Evolutionary conservation across 164 flowering plant species (phyloP).

Genomic region (Cinnamomum micranthum): DNA sequence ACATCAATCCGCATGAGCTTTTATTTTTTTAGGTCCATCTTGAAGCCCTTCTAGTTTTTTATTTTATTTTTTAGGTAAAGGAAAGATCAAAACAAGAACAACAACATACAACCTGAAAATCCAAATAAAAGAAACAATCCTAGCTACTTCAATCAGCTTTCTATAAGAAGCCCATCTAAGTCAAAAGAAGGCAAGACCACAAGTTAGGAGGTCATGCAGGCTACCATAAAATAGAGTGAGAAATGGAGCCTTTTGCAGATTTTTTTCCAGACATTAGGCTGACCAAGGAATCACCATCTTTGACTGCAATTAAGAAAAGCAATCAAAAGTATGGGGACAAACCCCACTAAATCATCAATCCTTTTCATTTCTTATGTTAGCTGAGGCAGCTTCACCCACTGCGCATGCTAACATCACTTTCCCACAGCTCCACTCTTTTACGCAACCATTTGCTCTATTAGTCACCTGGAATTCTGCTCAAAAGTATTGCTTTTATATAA

Average conservation of each 20-base stretch:
- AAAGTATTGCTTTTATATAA: too few relatives aligned
- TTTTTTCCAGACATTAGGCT: not conserved
- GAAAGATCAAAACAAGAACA: too few relatives aligned
- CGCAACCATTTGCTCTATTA: not conserved
- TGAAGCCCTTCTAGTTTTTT: too few relatives aligned
- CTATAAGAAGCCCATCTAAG: not conserved
- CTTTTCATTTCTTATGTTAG: not conserved
- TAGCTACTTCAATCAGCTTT: too few relatives aligned
- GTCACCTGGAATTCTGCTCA: too few relatives aligned
- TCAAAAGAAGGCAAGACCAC: not conserved
- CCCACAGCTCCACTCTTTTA: not conserved
- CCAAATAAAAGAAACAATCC: too few relatives aligned
- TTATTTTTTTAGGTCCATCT: too few relatives aligned
- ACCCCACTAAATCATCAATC: conserved; percentile 9
- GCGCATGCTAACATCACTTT: not conserved
- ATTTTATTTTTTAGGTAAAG: too few relatives aligned
- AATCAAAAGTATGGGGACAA: conserved; percentile 5
- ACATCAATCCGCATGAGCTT: too few relatives aligned
- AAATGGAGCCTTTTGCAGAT: not conserved
- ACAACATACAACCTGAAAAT: too few relatives aligned
- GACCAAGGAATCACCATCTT: conserved; percentile 6
- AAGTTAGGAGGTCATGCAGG: not conserved
- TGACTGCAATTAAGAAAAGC: conserved; percentile 5
- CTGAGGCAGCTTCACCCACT: too few relatives aligned
- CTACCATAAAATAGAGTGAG: not conserved